Evolutionary conservation across 257 asterid species (phyloP).

Genomic region (Solanum chmielewskii): DNA sequence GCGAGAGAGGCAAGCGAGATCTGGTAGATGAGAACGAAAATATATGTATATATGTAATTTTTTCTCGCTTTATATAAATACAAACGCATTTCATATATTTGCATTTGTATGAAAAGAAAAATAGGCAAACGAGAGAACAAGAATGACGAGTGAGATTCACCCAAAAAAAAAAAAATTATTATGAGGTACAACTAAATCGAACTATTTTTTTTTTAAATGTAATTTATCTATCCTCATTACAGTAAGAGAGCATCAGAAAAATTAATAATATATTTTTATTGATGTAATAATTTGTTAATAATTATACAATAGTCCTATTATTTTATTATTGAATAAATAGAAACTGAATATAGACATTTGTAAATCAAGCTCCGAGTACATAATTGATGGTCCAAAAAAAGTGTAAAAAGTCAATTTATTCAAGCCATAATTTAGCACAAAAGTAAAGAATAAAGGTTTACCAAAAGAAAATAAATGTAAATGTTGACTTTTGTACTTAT

Average conservation of each 20-base stretch:
- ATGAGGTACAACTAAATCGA: fast-evolving
- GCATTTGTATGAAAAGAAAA: no score
- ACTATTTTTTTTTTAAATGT: neutral
- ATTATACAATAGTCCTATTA: neutral
- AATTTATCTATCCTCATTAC: neutral
- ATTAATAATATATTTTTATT: no score
- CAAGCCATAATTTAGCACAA: neutral
- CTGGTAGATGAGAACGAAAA: no score
- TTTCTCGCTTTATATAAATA: no score
- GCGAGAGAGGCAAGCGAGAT: no score
- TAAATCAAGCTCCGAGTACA: neutral
- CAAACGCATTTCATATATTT: no score
- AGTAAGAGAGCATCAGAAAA: no score
- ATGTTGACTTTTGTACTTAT: neutral
- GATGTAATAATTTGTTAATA: neutral
- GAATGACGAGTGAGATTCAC: no score
- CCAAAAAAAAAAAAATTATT: fast-evolving
- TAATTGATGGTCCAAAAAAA: neutral
- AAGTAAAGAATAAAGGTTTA: neutral
- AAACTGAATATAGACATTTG: neutral
- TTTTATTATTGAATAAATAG: neutral
- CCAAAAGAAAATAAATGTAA: neutral
- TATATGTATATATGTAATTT: no score
- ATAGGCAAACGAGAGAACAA: no score
- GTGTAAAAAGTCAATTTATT: neutral